Evolutionary conservation across 2,329 filamentous ascomycete genomes (phyloP).

Genomic region (Penicillium sp.): DNA sequence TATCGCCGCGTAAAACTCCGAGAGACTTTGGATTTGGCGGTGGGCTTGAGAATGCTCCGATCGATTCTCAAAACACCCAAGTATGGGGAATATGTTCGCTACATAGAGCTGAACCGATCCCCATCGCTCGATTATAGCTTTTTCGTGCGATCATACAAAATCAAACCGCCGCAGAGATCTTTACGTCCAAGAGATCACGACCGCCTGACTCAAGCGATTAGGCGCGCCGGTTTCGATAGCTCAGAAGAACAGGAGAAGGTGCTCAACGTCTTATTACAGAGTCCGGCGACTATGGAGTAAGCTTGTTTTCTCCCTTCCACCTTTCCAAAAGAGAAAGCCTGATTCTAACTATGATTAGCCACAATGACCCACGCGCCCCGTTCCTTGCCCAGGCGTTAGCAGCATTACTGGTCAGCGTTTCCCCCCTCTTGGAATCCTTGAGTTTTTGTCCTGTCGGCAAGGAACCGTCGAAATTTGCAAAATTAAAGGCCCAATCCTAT

Average conservation of each 20-base stretch:
- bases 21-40: not conserved
- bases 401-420: constrained; percentile 1
- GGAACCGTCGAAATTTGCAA: not conserved
- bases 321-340: not conserved
- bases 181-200: not conserved
- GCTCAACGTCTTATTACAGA: constrained; percentile 1
- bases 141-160: not conserved
- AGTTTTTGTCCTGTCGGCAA: constrained; percentile 1
- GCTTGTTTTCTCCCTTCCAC: not conserved
- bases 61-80: not conserved
- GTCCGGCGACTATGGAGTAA: constrained; percentile 3
- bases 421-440: not conserved
- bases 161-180: not conserved
- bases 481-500: not conserved
- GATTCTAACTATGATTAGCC: not conserved
- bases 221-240: not conserved
- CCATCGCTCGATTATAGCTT: not conserved
- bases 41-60: constrained; percentile 1
- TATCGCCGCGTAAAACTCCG: constrained; percentile 1
- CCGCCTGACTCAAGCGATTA: not conserved
- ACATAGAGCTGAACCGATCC: constrained; percentile 4
- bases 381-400: not conserved
- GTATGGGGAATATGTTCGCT: constrained; percentile 1
- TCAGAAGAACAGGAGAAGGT: constrained; percentile 2
- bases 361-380: not conserved